Percentiles rank a stretch among this genome's conserved stretches.
Conservation (phyloP, 2,329 filamentous ascomycete genomes). For the Decorospora gaudefroyi region DNA sequence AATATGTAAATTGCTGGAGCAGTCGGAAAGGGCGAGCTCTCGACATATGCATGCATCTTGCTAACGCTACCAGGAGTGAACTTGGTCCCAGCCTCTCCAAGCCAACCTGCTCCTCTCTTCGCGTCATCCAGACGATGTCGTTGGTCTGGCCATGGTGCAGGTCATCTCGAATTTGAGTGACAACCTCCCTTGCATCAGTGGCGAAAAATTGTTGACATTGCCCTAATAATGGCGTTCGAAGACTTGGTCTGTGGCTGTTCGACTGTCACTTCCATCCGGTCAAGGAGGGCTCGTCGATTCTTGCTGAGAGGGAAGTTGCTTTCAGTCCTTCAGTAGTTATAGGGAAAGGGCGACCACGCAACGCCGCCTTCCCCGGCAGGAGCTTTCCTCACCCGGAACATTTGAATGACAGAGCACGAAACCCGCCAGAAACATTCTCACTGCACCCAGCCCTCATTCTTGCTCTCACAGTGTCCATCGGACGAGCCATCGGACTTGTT, state of each 20-base stretch:
- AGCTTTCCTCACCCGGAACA: neutral
- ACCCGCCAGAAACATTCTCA: conserved; percentile 58
- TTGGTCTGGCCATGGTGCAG: conserved; percentile 76
- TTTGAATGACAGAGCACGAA: neutral
- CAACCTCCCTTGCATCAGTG: too few species aligned
- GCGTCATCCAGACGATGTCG: conserved; percentile 80
- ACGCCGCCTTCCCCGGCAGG: neutral
- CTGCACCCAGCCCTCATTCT: conserved; percentile 70
- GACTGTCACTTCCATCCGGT: conserved; percentile 34
- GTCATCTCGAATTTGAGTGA: conserved; percentile 69
- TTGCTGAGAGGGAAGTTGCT: conserved; percentile 24
- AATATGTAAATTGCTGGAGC: neutral
- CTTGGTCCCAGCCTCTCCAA: conserved; percentile 58
- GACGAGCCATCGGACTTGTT: conserved; percentile 53
- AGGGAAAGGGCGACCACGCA: conserved; percentile 25
- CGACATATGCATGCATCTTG: neutral
- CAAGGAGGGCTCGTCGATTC: conserved; percentile 9
- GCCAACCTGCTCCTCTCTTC: conserved; percentile 65
- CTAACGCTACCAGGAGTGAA: conserved; percentile 56
- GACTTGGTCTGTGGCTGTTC: conserved; percentile 50
- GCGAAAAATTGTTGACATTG: conserved; percentile 72
- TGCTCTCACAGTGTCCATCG: conserved; percentile 68
- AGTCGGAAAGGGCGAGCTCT: neutral
- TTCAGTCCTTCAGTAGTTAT: conserved; percentile 29
- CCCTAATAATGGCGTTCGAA: conserved; percentile 68